phyloP scores from a whole-genome alignment of 805 yeast genomes.

The Nakazawaea wickerhamii region DNA sequence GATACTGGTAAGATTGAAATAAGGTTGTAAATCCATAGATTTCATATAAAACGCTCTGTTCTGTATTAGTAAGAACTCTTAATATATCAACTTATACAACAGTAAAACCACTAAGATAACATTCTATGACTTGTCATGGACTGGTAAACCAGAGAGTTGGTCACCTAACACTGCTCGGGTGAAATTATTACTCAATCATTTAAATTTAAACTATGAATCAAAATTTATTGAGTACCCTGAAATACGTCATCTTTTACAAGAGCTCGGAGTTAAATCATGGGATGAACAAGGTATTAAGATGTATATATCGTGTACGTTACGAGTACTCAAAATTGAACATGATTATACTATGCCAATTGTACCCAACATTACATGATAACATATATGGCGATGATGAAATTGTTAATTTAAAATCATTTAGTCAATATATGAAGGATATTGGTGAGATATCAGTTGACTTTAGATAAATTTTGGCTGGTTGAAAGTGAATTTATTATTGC shows the following conservation, averaged over 20 bases:
- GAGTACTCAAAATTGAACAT: background rate
- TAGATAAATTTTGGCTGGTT: background rate
- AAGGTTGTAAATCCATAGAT: background rate
- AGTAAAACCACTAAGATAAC: background rate
- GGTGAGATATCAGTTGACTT: background rate
- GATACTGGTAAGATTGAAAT: too few species aligned
- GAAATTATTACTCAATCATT: background rate
- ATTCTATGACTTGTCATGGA: background rate
- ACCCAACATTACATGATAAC: background rate
- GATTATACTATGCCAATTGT: background rate
- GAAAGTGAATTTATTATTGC: background rate
- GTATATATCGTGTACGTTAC: background rate
- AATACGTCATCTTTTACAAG: background rate
- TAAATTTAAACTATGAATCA: background rate
- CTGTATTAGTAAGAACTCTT: background rate
- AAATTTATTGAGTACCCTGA: background rate
- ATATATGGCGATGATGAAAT: constrained; percentile 1
- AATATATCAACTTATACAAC: background rate
- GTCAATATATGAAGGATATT: background rate
- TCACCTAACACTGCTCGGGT: background rate
- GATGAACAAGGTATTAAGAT: background rate
- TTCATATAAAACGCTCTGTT: background rate
- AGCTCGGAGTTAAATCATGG: constrained; percentile 2
- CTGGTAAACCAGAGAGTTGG: background rate
- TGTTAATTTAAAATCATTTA: background rate